A percentile compares a stretch with the other conserved stretches of the same genome.
These are phyloP conservation scores for Boletellus deceptivus DNA, from an alignment of 1,284 basidiomycete genomes.

Conservation along the genomic window DNA sequence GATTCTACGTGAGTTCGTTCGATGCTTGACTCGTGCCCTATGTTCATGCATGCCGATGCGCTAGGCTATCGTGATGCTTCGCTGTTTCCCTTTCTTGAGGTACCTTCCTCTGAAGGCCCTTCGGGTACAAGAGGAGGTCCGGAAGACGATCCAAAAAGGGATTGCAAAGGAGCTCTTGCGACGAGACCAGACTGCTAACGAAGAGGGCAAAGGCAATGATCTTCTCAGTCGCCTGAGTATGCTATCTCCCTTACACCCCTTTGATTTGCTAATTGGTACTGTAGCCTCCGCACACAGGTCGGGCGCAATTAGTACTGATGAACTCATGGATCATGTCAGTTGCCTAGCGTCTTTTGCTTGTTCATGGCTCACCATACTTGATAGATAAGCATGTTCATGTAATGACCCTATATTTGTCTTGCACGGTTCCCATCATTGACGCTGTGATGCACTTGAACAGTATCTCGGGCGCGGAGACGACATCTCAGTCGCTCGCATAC, in stretches of 20 bases:
- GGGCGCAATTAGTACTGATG: constrained; percentile 1
- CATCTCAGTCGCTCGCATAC: constrained; percentile 5
- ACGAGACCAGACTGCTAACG: too few species aligned
- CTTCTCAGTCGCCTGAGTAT: constrained; percentile 4
- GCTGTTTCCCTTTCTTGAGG: too few species aligned
- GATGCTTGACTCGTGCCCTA: too few species aligned
- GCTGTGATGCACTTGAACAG: neutral
- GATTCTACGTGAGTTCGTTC: too few species aligned
- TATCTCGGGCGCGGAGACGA: constrained; percentile 8
- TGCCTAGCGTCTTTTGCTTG: neutral
- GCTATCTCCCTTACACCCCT: neutral
- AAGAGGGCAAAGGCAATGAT: neutral
- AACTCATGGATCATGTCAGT: constrained; percentile 8
- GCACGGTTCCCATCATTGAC: neutral
- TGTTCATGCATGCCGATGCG: too few species aligned
- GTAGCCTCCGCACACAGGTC: constrained; percentile 5
- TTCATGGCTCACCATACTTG: neutral
- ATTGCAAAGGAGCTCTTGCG: too few species aligned
- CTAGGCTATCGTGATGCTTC: too few species aligned
- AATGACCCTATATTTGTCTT: neutral
- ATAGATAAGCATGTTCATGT: constrained; percentile 13
- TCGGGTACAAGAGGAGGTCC: too few species aligned
- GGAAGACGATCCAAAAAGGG: too few species aligned
- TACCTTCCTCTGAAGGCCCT: too few species aligned
- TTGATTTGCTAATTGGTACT: neutral